Evolutionary conservation across 331 rosid species (phyloP), one percentile per base, ranked within the genome.

Genomic region (Stylosanthes scabra): DNA sequence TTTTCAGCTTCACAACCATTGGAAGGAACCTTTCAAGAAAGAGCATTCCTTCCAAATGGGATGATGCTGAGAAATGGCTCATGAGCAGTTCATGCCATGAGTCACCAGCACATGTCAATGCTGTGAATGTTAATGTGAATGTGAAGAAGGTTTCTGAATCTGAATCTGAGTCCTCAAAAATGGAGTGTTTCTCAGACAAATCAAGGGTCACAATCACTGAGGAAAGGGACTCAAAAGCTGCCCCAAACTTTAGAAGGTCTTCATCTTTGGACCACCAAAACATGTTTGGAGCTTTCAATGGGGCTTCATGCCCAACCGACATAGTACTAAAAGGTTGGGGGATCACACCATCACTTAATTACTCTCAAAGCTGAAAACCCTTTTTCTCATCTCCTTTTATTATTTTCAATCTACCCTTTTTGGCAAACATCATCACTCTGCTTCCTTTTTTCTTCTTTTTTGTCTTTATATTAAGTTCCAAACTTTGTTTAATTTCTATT

Each of bases 41-140:
- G 64, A 85, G 60, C 64, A 84, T 95, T 46, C 99, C 98, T 76
- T 95, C 98, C 8, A 95, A 95, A 59, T 95, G 99, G 99, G 99
- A 92, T 71, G 97, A 95, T 80, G 99, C 99, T 13, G 98, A 95
- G 80, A 95, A 95, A 67, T 95, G 99, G 99, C 94, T 95, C 39
- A 87, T 92, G 16, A 87, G 88, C 68, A 85, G 77, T 49, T 85
- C 97, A 65, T 89, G 93, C 83, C 88, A 91, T 83, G 98, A 85
- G 50, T 91, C 98, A 41, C 91, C 98, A 14, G 90, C 91, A 71
- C 99, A 87, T 78, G 73, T 37, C 46, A 77, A 8, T 51, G 9
- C 29, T 13, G 34, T 66, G 41, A 31, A 31, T 31, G 37, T 31
- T 3, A 31, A 31, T 31, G 37, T 31, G 37, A 31, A 31, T 31